Evolutionary conservation across 495 filamentous ascomycete species (phyloP).

Genomic region (Aspergillus coremiiformis): DNA sequence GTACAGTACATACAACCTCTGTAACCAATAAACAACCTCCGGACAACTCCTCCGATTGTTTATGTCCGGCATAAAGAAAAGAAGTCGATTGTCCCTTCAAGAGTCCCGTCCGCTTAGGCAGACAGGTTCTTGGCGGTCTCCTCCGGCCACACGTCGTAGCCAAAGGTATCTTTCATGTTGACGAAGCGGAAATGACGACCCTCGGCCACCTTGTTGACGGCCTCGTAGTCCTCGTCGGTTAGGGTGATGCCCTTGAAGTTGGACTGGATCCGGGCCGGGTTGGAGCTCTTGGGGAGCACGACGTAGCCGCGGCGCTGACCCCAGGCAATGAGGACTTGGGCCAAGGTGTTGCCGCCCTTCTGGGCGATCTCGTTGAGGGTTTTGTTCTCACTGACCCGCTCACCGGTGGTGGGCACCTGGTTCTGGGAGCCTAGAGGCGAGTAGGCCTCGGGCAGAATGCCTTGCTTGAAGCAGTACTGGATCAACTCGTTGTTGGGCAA

Average conservation of each 20-base stretch:
- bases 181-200: constrained; percentile 62
- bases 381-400: constrained; percentile 51
- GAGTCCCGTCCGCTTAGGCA: constrained; percentile 14
- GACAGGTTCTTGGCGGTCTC: constrained; percentile 37
- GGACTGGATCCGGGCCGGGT: constrained; percentile 53
- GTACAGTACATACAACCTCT: neutral
- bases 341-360: constrained; percentile 53
- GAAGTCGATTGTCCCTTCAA: neutral
- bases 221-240: constrained; percentile 47
- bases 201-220: constrained; percentile 52
- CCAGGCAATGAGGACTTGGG: constrained; percentile 65
- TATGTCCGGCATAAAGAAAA: constrained; percentile 31
- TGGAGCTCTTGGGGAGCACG: constrained; percentile 65
- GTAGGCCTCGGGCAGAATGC: constrained; percentile 71
- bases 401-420: constrained; percentile 57
- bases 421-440: constrained; percentile 61
- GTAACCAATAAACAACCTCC: neutral
- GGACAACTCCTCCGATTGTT: neutral
- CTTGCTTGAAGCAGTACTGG: constrained; percentile 59
- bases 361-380: constrained; percentile 54
- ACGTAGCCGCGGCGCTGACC: constrained; percentile 63
- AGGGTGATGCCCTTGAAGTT: constrained; percentile 59
- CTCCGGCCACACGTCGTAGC: constrained; percentile 45
- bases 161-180: constrained; percentile 72
- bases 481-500: constrained; percentile 68